Conservation (phyloP, 768 basidiomycete genomes). For the Leccinum sublutescens region DNA sequence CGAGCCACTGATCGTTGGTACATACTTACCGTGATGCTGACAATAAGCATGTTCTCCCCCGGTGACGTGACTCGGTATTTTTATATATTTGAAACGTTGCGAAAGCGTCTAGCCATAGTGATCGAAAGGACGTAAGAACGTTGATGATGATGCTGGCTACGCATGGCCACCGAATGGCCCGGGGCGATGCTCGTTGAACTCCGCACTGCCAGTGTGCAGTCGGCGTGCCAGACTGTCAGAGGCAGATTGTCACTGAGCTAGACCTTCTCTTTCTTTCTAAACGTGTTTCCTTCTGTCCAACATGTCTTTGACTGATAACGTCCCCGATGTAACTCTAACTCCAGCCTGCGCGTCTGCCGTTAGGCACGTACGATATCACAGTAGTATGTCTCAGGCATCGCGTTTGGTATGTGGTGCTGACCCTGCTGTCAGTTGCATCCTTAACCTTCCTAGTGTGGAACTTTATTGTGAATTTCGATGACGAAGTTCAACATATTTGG, state of each 20-base stretch:
- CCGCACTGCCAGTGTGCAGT: background rate
- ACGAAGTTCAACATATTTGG: constrained; percentile 24
- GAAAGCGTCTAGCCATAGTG: background rate
- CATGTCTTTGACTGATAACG: background rate
- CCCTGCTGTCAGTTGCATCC: constrained; percentile 6
- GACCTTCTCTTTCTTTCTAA: background rate
- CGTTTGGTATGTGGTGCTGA: constrained; percentile 1
- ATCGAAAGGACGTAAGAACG: constrained; percentile 3
- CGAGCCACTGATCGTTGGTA: background rate
- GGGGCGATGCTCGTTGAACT: background rate
- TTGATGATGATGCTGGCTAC: background rate
- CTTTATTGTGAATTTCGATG: constrained; percentile 11
- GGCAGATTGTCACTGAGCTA: background rate
- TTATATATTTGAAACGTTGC: background rate
- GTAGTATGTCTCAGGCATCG: background rate
- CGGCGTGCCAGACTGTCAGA: background rate
- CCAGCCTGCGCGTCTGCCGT: background rate
- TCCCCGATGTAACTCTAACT: background rate
- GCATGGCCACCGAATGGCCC: background rate
- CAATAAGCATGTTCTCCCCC: no score
- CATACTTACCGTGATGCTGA: no score
- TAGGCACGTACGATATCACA: constrained; percentile 13
- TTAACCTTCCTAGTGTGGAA: constrained; percentile 16
- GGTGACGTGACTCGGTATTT: background rate
- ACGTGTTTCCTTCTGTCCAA: constrained; percentile 4